A percentile compares a stretch with the other conserved stretches of the same genome.
phyloP scores from a whole-genome alignment of 176 grass and related monocot genomes.

The Carex cristatella region DNA sequence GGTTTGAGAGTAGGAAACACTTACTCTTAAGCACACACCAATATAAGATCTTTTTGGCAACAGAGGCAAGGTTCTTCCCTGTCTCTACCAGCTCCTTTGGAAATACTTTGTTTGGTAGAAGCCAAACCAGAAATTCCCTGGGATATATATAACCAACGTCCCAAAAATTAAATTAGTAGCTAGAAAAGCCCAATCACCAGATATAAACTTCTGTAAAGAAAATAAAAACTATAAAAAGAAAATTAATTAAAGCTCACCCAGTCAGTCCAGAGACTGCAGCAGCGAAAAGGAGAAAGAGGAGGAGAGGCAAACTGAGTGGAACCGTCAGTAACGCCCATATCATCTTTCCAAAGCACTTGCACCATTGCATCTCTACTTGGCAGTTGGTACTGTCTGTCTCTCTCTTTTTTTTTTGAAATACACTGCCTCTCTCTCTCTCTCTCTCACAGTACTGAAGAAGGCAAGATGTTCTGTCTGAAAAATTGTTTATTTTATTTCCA shows the following conservation, averaged over 20 bases:
- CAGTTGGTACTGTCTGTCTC: not conserved
- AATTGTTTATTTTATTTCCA: not conserved
- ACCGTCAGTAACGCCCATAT: not conserved
- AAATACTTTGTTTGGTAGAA: not conserved
- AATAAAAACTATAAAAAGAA: not conserved
- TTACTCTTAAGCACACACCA: conserved; percentile 1
- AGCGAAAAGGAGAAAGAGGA: not conserved
- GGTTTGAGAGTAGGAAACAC: not conserved
- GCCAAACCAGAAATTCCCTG: not conserved
- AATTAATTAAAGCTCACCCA: not conserved
- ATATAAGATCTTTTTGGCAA: not conserved
- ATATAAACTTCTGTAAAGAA: not conserved
- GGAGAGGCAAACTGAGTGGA: not conserved
- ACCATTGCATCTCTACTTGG: not conserved
- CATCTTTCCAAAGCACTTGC: not conserved
- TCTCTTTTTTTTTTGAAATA: not conserved
- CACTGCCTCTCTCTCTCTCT: not conserved
- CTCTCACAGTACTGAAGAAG: not conserved
- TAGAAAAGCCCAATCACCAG: not conserved
- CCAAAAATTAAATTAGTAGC: not conserved
- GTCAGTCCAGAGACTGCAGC: not conserved
- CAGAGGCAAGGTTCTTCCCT: not conserved
- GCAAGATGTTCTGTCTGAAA: not conserved
- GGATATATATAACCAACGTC: not conserved
- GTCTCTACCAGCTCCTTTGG: not conserved